Percentiles rank a stretch among this genome's conserved stretches.
phyloP scores from a whole-genome alignment of 1,284 basidiomycete species.

The Gomphus bonarii region DNA sequence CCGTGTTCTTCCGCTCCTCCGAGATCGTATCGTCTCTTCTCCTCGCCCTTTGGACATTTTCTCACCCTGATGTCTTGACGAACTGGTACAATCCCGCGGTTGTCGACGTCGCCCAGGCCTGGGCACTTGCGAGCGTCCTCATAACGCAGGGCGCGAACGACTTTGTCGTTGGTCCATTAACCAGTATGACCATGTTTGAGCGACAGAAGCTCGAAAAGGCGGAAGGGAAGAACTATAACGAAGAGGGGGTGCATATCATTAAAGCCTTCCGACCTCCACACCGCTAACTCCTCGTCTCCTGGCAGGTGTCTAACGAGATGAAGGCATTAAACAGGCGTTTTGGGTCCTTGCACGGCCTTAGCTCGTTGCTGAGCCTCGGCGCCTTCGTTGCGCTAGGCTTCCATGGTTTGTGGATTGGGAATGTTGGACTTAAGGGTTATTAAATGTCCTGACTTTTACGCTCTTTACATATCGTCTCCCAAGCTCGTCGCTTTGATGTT shows the following conservation, averaged over 20 bases:
- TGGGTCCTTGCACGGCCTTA: slow-evolving; percentile 54
- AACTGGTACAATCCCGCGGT: slow-evolving; percentile 36
- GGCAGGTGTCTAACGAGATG: slow-evolving; percentile 54
- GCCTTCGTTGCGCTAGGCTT: slow-evolving; percentile 53
- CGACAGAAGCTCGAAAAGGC: slow-evolving; percentile 64
- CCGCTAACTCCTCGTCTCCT: neutral
- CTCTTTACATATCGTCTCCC: neutral
- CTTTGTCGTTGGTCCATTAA: slow-evolving; percentile 52
- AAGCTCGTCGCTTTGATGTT: no score
- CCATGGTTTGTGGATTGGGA: slow-evolving; percentile 66
- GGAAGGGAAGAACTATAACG: slow-evolving; percentile 60
- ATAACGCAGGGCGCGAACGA: slow-evolving; percentile 46
- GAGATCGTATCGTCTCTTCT: slow-evolving; percentile 46
- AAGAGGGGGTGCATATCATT: slow-evolving; percentile 40
- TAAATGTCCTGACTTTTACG: neutral
- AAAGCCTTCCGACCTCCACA: neutral
- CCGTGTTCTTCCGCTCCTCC: slow-evolving; percentile 63
- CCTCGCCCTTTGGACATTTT: slow-evolving; percentile 50
- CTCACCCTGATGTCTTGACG: slow-evolving; percentile 52
- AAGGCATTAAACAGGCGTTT: slow-evolving; percentile 58
- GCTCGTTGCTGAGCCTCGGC: slow-evolving; percentile 53
- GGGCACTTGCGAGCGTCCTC: slow-evolving; percentile 42
- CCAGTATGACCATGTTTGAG: slow-evolving; percentile 62
- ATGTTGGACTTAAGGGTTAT: slow-evolving; percentile 28
- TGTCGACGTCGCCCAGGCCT: slow-evolving; percentile 64